These are phyloP conservation scores for Spizellomyces sp. DNA, from an alignment of 192 early-diverging fungal genomes.

Conservation along the genomic window DNA sequence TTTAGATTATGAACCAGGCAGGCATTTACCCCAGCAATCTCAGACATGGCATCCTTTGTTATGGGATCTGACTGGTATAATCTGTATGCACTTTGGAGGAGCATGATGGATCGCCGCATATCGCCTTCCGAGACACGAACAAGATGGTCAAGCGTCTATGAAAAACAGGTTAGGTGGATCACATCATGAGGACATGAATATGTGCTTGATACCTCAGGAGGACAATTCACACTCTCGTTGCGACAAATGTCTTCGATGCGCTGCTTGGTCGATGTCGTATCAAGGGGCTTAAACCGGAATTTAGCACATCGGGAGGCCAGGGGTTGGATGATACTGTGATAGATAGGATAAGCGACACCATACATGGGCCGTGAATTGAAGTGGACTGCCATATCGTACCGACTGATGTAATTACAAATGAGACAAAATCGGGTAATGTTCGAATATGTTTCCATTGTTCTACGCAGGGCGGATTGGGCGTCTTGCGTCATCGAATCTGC, in stretches of 20 bases:
- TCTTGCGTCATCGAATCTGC: slow-evolving; percentile 96
- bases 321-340: slow-evolving; percentile 85
- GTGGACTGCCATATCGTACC: slow-evolving; percentile 37
- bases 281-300: slow-evolving; percentile 90
- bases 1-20: background rate
- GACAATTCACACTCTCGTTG: slow-evolving; percentile 66
- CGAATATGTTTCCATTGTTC: slow-evolving; percentile 95
- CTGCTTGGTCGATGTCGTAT: slow-evolving; percentile 55
- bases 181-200: slow-evolving; percentile 9
- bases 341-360: background rate
- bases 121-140: slow-evolving; percentile 84
- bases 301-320: slow-evolving; percentile 92
- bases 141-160: slow-evolving; percentile 63
- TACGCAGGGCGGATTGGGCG: slow-evolving; percentile 88
- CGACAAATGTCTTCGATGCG: slow-evolving; percentile 69
- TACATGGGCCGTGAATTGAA: slow-evolving; percentile 1
- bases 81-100: slow-evolving; percentile 80
- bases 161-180: background rate
- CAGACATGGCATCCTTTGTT: slow-evolving; percentile 59
- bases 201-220: slow-evolving; percentile 44
- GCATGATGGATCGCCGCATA: slow-evolving; percentile 89
- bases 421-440: slow-evolving; percentile 92
- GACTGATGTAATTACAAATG: slow-evolving; percentile 86
- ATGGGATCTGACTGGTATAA: slow-evolving; percentile 56
- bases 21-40: slow-evolving; percentile 76